Evolutionary conservation across 495 filamentous ascomycete genomes (phyloP), one percentile per base, ranked within the genome.

Genomic region (Hapsidospora chrysogenum): DNA sequence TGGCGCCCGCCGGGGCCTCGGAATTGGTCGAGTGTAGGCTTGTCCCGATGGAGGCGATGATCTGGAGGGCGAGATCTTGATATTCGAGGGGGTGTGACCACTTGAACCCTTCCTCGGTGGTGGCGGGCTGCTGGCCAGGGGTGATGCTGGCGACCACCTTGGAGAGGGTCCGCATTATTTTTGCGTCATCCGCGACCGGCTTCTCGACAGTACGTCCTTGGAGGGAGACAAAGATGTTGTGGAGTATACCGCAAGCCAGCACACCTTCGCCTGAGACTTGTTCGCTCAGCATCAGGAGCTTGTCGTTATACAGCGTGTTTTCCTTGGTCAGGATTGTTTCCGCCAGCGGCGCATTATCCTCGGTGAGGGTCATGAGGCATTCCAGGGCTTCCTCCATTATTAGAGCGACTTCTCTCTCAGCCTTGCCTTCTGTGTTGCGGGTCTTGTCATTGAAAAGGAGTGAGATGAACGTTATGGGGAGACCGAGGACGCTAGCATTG

Each of bases 21-120:
- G 23, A 17, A 21, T 16, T 17, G 8, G 33, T 11, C 1, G 14
- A 27, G 23, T 66, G 61, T 15, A 72, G 50, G 17, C 55, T 54
- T 2, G 70, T 70, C 17, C 68, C 69, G 38, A 77, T 73, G 5
- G 73, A 72, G 7, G 68, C 68, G 1, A 73, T 39, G 7, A 71
- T 60, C 41, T 74, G 70, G 1, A 77, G 45, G 11, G 63, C 66
- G 11, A 65, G 37, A 41, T 67, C 56, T 22, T 67, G 36, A 15
- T 63, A 49, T 26, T 64, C 47, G 14, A 44, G 41, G 5, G 53
- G 36, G 41, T 28, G 48, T 2, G 43, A 37, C 11, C 35, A 43
- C 21, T 37, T 31, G 20, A 47, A 20, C 16, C 52, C 56, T 26
- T 26, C 23, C 6, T 11, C 23, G 23, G 6, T 26, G 16, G 60